Evolutionary conservation across 1,284 basidiomycete genomes (phyloP).

Genomic region (Caloboletus inedulis): DNA sequence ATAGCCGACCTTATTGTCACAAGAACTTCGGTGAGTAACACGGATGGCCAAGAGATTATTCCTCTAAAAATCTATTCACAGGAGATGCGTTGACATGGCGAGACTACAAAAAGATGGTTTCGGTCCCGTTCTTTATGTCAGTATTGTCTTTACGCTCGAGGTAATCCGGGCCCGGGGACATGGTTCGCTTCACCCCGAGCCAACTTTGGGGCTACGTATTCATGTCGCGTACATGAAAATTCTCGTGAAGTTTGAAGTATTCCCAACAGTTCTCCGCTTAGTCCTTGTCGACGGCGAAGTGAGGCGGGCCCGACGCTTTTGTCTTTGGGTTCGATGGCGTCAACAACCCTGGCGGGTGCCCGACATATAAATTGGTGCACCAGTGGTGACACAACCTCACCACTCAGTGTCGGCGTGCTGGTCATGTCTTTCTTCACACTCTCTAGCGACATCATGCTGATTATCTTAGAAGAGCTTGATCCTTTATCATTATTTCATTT

Average conservation of each 20-base stretch:
- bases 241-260: slow-evolving; percentile 29
- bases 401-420: slow-evolving; percentile 31
- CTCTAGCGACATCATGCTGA: slow-evolving; percentile 51
- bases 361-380: slow-evolving; percentile 33
- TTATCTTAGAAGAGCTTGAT: slow-evolving; percentile 52
- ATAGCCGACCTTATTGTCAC: slow-evolving; percentile 29
- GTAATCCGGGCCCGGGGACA: slow-evolving; percentile 22
- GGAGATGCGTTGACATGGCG: slow-evolving; percentile 59
- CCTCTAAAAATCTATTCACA: slow-evolving; percentile 28
- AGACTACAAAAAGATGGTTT: slow-evolving; percentile 41
- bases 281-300: slow-evolving; percentile 29
- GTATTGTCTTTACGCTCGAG: slow-evolving; percentile 43
- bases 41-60: slow-evolving; percentile 20
- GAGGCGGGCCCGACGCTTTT: slow-evolving; percentile 36
- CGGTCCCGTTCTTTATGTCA: slow-evolving; percentile 40
- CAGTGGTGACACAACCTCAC: slow-evolving; percentile 11
- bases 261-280: slow-evolving; percentile 33
- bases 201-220: slow-evolving; percentile 27
- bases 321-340: slow-evolving; percentile 29
- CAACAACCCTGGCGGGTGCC: slow-evolving; percentile 23
- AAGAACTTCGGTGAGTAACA: slow-evolving; percentile 25
- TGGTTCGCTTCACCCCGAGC: slow-evolving; percentile 20
- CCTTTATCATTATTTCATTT: slow-evolving; percentile 49
- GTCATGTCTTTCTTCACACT: slow-evolving; percentile 45
- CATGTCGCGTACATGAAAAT: slow-evolving; percentile 26